Percentiles rank a stretch among this genome's conserved stretches.
These are phyloP conservation scores for Euclidium syriacum DNA, from an alignment of 345 rosid species.

Conservation along the genomic window DNA sequence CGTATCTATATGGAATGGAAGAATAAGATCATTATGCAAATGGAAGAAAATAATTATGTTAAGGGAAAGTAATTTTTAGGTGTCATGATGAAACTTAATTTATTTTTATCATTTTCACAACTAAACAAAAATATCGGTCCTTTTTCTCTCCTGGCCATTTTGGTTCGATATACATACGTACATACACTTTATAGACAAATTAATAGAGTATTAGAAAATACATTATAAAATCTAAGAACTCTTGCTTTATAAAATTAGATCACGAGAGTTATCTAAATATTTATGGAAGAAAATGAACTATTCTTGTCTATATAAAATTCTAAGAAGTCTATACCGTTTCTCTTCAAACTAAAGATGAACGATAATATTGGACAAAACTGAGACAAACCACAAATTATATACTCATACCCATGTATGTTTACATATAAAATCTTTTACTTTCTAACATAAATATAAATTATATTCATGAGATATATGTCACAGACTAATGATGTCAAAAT, in stretches of 20 bases:
- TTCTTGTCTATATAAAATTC: too few species aligned
- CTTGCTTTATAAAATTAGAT: neutral
- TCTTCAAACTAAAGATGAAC: neutral
- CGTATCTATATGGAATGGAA: neutral
- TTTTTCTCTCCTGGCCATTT: neutral
- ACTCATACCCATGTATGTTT: neutral
- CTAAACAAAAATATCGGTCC: neutral
- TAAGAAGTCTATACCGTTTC: too few species aligned
- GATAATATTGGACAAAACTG: neutral
- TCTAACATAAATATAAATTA: neutral
- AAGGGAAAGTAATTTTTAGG: conserved; percentile 2
- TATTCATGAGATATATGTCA: too few species aligned
- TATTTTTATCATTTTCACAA: neutral
- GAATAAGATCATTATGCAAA: conserved; percentile 15
- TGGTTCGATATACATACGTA: neutral
- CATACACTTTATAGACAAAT: neutral
- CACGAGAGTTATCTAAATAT: neutral
- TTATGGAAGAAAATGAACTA: neutral
- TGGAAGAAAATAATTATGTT: conserved; percentile 15
- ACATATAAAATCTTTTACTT: neutral
- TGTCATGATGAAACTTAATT: neutral
- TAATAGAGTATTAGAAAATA: neutral
- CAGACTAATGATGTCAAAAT: neutral
- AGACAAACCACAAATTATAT: neutral
- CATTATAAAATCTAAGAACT: neutral